These are phyloP conservation scores for Raphanus raphanistrum DNA, from an alignment of 345 rosid genomes.

Conservation along the genomic window DNA sequence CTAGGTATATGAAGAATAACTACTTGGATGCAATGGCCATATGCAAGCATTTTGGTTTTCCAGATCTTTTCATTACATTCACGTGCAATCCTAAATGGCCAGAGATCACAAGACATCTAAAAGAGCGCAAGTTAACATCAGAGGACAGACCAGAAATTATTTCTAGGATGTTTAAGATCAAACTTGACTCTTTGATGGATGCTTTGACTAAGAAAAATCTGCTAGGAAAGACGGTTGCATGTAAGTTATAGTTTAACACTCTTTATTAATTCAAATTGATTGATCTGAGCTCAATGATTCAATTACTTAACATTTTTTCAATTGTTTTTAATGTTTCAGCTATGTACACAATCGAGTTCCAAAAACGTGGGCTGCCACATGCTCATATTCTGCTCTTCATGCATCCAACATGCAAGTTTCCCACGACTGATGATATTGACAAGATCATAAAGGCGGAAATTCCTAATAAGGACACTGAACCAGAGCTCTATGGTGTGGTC, in stretches of 20 bases:
- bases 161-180: not conserved
- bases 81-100: not conserved
- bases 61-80: not conserved
- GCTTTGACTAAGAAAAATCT: not conserved
- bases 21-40: not conserved
- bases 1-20: not conserved
- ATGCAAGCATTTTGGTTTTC: not conserved
- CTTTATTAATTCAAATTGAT: too few species aligned
- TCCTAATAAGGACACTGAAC: not conserved
- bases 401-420: not conserved
- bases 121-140: not conserved
- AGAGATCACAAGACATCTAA: not conserved
- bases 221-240: not conserved
- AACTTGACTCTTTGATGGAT: not conserved
- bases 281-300: too few species aligned
- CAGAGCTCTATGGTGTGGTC: not conserved
- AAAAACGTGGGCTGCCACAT: not conserved
- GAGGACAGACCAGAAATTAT: not conserved
- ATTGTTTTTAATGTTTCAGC: too few species aligned
- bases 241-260: too few species aligned
- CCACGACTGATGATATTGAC: not conserved
- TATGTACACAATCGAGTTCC: not conserved
- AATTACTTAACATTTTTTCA: too few species aligned
- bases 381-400: not conserved
- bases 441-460: not conserved